phyloP scores from a whole-genome alignment of 345 rosid genomes.

The Salix brachista region DNA sequence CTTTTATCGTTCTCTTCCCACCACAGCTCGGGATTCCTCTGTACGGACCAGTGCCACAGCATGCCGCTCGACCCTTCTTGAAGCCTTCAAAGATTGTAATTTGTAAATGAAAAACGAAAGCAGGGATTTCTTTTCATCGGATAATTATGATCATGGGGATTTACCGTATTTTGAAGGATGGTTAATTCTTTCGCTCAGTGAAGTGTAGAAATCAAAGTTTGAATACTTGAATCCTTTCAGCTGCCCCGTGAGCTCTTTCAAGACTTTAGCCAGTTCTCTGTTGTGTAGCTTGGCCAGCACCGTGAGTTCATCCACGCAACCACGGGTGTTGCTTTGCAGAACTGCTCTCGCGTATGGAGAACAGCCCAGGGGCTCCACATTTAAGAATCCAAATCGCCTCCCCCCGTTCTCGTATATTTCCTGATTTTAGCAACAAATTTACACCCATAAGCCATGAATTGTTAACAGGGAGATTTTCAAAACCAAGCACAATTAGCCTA shows the following conservation, averaged over 20 bases:
- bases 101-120: background rate
- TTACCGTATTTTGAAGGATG: constrained; percentile 21
- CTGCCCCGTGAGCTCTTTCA: constrained; percentile 11
- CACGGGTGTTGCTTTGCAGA: constrained; percentile 6
- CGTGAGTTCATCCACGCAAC: constrained; percentile 21
- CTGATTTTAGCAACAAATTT: constrained; percentile 12
- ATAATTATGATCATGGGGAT: background rate
- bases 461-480: no score
- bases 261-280: constrained; percentile 11
- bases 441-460: background rate
- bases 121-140: background rate
- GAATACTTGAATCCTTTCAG: constrained; percentile 26
- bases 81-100: background rate
- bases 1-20: background rate
- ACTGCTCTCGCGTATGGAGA: constrained; percentile 13
- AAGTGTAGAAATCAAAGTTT: background rate
- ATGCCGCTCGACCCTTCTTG: constrained; percentile 1
- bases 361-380: constrained; percentile 26
- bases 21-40: constrained; percentile 13
- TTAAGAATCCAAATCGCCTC: constrained; percentile 41
- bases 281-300: constrained; percentile 25
- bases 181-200: background rate
- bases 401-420: constrained; percentile 41
- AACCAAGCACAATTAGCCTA: background rate
- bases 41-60: constrained; percentile 15